phyloP scores from a whole-genome alignment of 345 rosid genomes.

The Eucalyptus regnans region DNA sequence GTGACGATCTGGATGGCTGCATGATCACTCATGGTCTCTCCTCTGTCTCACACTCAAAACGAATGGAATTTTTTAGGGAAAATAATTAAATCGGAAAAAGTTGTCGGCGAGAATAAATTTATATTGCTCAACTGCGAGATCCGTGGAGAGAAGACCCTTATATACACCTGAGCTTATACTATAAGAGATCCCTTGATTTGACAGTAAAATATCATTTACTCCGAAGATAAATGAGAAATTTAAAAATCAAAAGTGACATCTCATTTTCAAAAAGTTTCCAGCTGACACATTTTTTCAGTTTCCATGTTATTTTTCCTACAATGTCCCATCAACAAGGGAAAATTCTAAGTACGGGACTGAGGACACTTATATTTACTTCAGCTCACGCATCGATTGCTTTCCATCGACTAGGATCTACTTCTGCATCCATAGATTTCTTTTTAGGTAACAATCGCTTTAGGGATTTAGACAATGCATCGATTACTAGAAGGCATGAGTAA shows the following conservation, averaged over 20 bases:
- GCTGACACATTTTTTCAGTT: not conserved
- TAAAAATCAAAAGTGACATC: too few species aligned
- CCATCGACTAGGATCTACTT: too few species aligned
- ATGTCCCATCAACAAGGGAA: not conserved
- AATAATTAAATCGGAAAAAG: too few species aligned
- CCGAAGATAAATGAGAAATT: too few species aligned
- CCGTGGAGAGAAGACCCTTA: not conserved
- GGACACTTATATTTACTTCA: rapidly evolving
- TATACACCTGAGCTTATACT: too few species aligned
- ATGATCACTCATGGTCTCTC: not conserved
- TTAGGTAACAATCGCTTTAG: too few species aligned
- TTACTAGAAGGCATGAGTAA: too few species aligned
- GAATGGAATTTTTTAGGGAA: not conserved
- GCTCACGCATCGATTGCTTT: too few species aligned
- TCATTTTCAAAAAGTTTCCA: not conserved
- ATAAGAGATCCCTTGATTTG: rapidly evolving
- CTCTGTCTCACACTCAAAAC: not conserved
- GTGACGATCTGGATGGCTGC: not conserved
- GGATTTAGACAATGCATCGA: too few species aligned
- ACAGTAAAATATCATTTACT: not conserved
- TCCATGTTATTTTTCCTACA: rapidly evolving
- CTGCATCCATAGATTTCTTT: too few species aligned
- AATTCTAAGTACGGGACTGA: rapidly evolving
- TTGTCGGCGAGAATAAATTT: too few species aligned
- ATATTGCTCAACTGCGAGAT: rapidly evolving